Percentiles rank a stretch among this genome's conserved stretches.
Conservation (phyloP, 2,329 filamentous ascomycete species). For the Exophiala sideris region DNA sequence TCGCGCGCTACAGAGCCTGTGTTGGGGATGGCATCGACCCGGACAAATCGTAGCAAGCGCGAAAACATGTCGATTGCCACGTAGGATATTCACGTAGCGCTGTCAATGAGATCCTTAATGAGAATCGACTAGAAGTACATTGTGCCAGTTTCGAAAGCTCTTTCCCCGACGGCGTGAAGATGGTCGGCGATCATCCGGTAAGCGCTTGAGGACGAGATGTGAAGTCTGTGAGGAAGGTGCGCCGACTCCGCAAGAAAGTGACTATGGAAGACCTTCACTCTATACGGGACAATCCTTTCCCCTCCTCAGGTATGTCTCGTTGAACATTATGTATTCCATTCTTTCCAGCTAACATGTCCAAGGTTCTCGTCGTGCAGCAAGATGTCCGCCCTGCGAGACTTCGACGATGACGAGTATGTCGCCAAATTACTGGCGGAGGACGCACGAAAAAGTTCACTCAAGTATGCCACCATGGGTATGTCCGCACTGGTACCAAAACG, state of each 20-base stretch:
- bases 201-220: too few species aligned
- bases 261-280: too few species aligned
- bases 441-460: constrained; percentile 68
- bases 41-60: constrained; percentile 10
- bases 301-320: too few species aligned
- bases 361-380: not conserved
- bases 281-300: too few species aligned
- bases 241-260: too few species aligned
- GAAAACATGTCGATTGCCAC: constrained; percentile 20
- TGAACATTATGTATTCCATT: not conserved
- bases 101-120: too few species aligned
- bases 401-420: constrained; percentile 67
- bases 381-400: constrained; percentile 17
- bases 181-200: too few species aligned
- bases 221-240: too few species aligned
- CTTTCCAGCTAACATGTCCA: not conserved
- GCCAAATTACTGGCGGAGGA: constrained; percentile 76
- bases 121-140: too few species aligned
- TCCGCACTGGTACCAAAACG: constrained; percentile 61
- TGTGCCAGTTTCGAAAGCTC: too few species aligned
- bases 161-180: too few species aligned
- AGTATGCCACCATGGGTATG: constrained; percentile 71
- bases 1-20: constrained; percentile 51
- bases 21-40: constrained; percentile 36
- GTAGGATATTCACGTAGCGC: not conserved